Evolutionary conservation across 2,329 filamentous ascomycete genomes (phyloP), one percentile per base, ranked within the genome.

Genomic region (Cercospora berteroae): DNA sequence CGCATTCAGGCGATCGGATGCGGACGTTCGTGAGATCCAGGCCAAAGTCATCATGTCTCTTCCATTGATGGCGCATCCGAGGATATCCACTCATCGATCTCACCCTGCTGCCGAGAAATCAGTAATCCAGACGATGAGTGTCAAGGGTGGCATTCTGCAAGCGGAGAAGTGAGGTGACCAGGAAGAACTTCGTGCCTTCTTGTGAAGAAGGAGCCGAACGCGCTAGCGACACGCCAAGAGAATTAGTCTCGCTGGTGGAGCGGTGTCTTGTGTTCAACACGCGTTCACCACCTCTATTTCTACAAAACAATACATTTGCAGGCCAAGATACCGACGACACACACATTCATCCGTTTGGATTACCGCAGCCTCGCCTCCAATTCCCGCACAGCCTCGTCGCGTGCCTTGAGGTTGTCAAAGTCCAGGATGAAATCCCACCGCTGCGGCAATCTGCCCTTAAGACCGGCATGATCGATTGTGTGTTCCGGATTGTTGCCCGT

Each of bases 371-470:
- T 31, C 23, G 50, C 29, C 23, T 66, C 59, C 58, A 71, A 50
- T 60, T 61, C 33, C 13, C 62, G 42, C 29, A 64, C 33, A 16
- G 67, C 69, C 23, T 67, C 60, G 8, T 69, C 67, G 48, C 67
- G 62, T 39, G 63, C 65, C 31, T 69, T 65, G 33, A 23, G 48
- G 10, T 66, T 62, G 39, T 71, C 69, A 58, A 62, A 66, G 44
- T 66, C 67, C 27, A 69, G 23, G 29, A 66, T 69, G 50, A 71
- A 71, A n/a, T 69, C 65, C 65, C 64, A 69, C 27, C 65, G 50
- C n/a, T 60, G 59, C 2, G 52, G 44, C 60, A 69, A 50, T 27
- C 42, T 64, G 23, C 60, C 67, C n/a, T 61, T 60, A 10, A 69
- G 50, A 5, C 65, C 62, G 9, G 36, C 58, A 20, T 27, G 27